These are phyloP conservation scores for Kwoniella dendrophila DNA, from an alignment of 768 basidiomycete genomes.

Conservation along the genomic window DNA sequence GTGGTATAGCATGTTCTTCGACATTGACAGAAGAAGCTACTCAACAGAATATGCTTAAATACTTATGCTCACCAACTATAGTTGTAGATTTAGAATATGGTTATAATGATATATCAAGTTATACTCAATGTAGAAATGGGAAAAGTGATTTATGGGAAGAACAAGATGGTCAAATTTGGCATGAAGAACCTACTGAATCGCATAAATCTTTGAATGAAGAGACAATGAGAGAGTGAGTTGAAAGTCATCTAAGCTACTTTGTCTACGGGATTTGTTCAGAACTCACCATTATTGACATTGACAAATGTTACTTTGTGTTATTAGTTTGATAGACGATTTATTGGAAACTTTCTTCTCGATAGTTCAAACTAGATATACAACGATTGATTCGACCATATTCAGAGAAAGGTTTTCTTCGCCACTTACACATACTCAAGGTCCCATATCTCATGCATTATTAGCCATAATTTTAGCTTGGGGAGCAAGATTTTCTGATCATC, in stretches of 20 bases:
- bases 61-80: slow-evolving; percentile 50
- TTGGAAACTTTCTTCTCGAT: slow-evolving; percentile 89
- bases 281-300: no score
- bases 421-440: slow-evolving; percentile 43
- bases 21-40: background rate
- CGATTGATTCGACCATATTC: slow-evolving; percentile 75
- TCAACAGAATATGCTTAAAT: slow-evolving; percentile 44
- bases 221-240: slow-evolving; percentile 80
- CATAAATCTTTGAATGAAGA: slow-evolving; percentile 71
- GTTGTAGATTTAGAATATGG: slow-evolving; percentile 37
- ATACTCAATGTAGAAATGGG: slow-evolving; percentile 30
- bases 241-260: slow-evolving; percentile 27
- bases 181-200: slow-evolving; percentile 61
- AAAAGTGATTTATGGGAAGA: slow-evolving; percentile 44
- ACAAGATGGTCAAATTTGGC: slow-evolving; percentile 35
- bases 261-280: no score
- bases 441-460: slow-evolving; percentile 61
- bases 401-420: slow-evolving; percentile 66
- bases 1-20: background rate
- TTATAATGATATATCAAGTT: slow-evolving; percentile 46
- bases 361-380: slow-evolving; percentile 80
- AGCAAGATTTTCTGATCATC: slow-evolving; percentile 89
- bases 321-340: slow-evolving; percentile 85
- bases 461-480: slow-evolving; percentile 90
- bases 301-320: slow-evolving; percentile 16